These are phyloP conservation scores for Peronospora tabacina DNA, from an alignment of 352 stramenopile species.

Conservation along the genomic window DNA sequence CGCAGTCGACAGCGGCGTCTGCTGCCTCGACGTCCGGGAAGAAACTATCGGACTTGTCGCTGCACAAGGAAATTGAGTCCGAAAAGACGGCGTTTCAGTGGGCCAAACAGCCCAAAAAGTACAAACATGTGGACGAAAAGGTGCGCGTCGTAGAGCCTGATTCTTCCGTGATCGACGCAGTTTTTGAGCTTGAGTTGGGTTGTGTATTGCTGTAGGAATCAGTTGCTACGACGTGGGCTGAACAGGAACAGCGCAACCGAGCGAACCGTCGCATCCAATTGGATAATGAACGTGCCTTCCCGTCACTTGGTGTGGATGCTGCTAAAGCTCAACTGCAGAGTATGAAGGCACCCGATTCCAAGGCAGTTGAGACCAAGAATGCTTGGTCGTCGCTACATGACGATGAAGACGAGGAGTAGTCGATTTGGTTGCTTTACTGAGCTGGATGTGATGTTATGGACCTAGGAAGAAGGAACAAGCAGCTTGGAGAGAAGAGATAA, in stretches of 20 bases:
- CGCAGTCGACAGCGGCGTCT: slow-evolving; percentile 2
- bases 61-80: slow-evolving; percentile 44
- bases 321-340: slow-evolving; percentile 41
- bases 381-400: slow-evolving; percentile 60
- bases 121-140: slow-evolving; percentile 52
- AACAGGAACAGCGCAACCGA: slow-evolving; percentile 69
- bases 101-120: slow-evolving; percentile 83
- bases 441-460: background rate
- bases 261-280: slow-evolving; percentile 50
- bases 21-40: slow-evolving; percentile 32
- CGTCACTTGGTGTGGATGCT: slow-evolving; percentile 53
- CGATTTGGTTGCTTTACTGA: background rate
- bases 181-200: background rate
- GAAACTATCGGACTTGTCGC: slow-evolving; percentile 52
- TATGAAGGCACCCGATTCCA: slow-evolving; percentile 57
- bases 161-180: background rate
- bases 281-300: slow-evolving; percentile 69
- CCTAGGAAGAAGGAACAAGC: slow-evolving; percentile 1
- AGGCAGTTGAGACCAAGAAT: slow-evolving; percentile 67
- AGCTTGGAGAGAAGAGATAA: background rate
- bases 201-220: slow-evolving; percentile 24
- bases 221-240: slow-evolving; percentile 57
- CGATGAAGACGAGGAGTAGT: slow-evolving; percentile 53
- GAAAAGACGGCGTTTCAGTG: slow-evolving; percentile 60
- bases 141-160: slow-evolving; percentile 5